Conservation (phyloP, 1,284 basidiomycete species). For the Boletellus deceptivus region DNA sequence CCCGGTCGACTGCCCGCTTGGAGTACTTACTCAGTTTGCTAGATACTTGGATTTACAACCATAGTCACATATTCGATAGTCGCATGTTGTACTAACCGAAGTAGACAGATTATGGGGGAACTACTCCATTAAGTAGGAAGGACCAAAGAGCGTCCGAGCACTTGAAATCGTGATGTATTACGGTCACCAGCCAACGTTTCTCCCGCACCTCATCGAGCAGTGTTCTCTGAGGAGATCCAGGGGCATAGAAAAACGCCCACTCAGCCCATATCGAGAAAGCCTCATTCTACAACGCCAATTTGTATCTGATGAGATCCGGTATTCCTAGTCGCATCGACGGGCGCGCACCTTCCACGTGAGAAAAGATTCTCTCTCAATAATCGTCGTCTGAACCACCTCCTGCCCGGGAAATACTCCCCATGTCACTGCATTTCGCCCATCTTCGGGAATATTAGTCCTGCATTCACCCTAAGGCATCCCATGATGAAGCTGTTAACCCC, state of each 20-base stretch:
- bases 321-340: background rate
- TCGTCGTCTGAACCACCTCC: slow-evolving; percentile 95
- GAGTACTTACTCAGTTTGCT: background rate
- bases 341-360: slow-evolving; percentile 82
- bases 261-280: slow-evolving; percentile 96
- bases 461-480: slow-evolving; percentile 66
- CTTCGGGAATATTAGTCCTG: slow-evolving; percentile 76
- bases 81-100: too few species aligned
- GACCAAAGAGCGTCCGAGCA: slow-evolving; percentile 79
- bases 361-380: slow-evolving; percentile 93
- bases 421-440: slow-evolving; percentile 91
- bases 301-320: background rate
- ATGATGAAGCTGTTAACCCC: slow-evolving; percentile 1
- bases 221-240: slow-evolving; percentile 68
- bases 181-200: slow-evolving; percentile 86
- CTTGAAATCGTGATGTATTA: slow-evolving; percentile 95
- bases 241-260: slow-evolving; percentile 88
- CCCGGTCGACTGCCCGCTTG: too few species aligned
- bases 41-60: background rate
- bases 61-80: background rate
- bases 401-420: slow-evolving; percentile 99
- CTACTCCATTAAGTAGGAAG: slow-evolving; percentile 58
- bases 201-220: slow-evolving; percentile 73
- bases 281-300: slow-evolving; percentile 66
- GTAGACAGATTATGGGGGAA: background rate